A percentile compares a stretch with the other conserved stretches of the same genome.
Evolutionary conservation across 306 rosid genomes (phyloP).

Genomic region (Morella rubra): DNA sequence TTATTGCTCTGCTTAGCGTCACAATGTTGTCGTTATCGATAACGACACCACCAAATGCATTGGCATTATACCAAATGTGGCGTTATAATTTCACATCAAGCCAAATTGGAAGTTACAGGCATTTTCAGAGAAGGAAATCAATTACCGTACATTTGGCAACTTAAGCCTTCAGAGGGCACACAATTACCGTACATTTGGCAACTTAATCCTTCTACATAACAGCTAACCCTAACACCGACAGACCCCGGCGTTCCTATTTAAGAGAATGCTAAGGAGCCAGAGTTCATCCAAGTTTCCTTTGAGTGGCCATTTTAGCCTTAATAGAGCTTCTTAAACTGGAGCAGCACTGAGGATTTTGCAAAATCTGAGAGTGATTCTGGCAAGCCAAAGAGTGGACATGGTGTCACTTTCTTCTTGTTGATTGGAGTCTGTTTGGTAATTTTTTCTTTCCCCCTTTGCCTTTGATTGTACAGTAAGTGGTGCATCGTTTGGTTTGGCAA

Average conservation of each 20-base stretch:
- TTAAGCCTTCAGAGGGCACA: no score
- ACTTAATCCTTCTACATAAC: slow-evolving; percentile 32
- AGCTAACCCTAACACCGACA: slow-evolving; percentile 13
- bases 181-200: no score
- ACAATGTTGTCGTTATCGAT: slow-evolving; percentile 20
- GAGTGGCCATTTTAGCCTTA: not conserved
- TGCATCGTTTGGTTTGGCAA: not conserved
- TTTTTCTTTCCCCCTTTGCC: not conserved
- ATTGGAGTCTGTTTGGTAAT: slow-evolving; percentile 17
- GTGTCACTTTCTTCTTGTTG: slow-evolving; percentile 1
- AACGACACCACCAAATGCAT: slow-evolving; percentile 9
- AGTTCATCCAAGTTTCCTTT: slow-evolving; percentile 11
- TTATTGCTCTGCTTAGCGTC: slow-evolving; percentile 1
- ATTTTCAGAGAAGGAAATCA: slow-evolving; percentile 11
- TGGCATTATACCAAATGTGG: slow-evolving; percentile 18
- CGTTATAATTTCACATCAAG: slow-evolving; percentile 8
- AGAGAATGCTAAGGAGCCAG: not conserved
- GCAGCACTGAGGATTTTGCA: not conserved
- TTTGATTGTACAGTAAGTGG: slow-evolving; percentile 6
- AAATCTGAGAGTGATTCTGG: not conserved
- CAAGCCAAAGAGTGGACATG: not conserved
- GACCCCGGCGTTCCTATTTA: slow-evolving; percentile 9
- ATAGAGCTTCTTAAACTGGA: slow-evolving; percentile 18
- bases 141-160: slow-evolving; percentile 37
- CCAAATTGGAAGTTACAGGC: slow-evolving; percentile 28